Base-by-base conservation (phyloP, 2,329 filamentous ascomycete species). In the Taxawa tesnikishii region DNA sequence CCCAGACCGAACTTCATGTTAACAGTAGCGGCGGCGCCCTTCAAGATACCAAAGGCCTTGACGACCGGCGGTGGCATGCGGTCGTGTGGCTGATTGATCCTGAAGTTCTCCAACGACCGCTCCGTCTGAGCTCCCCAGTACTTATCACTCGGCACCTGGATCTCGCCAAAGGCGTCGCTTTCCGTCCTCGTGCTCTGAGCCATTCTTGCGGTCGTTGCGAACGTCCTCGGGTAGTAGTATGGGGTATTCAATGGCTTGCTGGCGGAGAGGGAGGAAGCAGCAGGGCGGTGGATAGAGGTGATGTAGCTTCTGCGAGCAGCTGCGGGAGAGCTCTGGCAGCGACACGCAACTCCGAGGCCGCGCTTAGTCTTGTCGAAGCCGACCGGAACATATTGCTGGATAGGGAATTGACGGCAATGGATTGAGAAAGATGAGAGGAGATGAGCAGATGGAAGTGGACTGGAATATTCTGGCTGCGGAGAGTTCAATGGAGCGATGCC, bases 61-160 rank as follows among this genome's bases (percentile, higher is more conserved):
- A 96, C 69, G 48, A 98, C 80, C 28, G 87, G 82, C 43, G 84
- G 79, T 29, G 90, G 90, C 87, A 96, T 96, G 58, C 90, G 85
- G 58, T 98, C 90, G 64, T 94, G 84, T 39, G 90, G 90, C 70
- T 96, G 90, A 67, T 96, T 96, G 75, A 98, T 96, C 60, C 80
- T 81, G 73, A 98, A 98, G 70, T 98, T 98, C 61, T 82, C 79
- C 58, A 96, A 73, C 32, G 88, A 96, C 46, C 88, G 79, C 72
- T 94, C 81, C 33, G 88, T 94, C 71, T 94, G 88, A 39, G 88
- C 88, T 54, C 90, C 90, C 88, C 90, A 98, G 73, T 98, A 98
- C 68, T 81, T 88, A 74, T 94, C 84, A 43, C 72, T 71, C 26
- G 81, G 73, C 47, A 96, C 87, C 68, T 94, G 76, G 59, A 98